Percentiles rank a stretch among this genome's conserved stretches.
These are phyloP conservation scores for Fraxinus latifolia DNA, from an alignment of 305 asterid species.

Conservation along the genomic window DNA sequence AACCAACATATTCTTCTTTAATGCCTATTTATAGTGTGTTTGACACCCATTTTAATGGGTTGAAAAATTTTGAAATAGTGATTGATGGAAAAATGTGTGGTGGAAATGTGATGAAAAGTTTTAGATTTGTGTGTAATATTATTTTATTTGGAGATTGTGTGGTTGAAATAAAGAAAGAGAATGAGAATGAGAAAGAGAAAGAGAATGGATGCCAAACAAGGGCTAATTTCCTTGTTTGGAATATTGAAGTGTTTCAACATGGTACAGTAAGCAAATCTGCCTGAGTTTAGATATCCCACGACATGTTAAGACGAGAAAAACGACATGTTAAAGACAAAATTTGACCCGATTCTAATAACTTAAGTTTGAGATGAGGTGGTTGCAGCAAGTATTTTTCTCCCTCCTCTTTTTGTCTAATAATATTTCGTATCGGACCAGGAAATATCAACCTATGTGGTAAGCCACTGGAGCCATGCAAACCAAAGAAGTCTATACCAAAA, in stretches of 20 bases:
- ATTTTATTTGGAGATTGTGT: too few species aligned
- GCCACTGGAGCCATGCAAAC: conserved; percentile 48
- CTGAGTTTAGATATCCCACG: neutral
- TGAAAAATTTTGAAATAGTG: too few species aligned
- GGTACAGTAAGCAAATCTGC: neutral
- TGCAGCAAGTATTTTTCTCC: neutral
- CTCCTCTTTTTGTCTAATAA: neutral
- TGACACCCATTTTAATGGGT: too few species aligned
- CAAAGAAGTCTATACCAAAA: conserved; percentile 25
- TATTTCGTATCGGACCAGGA: neutral
- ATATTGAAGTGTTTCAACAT: neutral
- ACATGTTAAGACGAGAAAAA: neutral
- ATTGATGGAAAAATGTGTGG: too few species aligned
- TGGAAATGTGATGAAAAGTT: too few species aligned
- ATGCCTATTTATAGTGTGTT: too few species aligned
- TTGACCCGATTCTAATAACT: neutral
- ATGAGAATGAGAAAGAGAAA: too few species aligned
- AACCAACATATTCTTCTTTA: neutral
- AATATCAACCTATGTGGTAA: conserved; percentile 44
- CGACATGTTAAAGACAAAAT: neutral
- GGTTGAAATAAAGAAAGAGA: too few species aligned
- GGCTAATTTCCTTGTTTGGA: neutral
- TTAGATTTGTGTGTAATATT: too few species aligned
- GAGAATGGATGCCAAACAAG: too few species aligned
- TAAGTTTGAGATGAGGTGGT: neutral